Percentiles rank a stretch among this genome's conserved stretches.
These are phyloP conservation scores for Aspergillus alliaceus DNA, from an alignment of 2,329 filamentous ascomycete genomes.

Conservation along the genomic window DNA sequence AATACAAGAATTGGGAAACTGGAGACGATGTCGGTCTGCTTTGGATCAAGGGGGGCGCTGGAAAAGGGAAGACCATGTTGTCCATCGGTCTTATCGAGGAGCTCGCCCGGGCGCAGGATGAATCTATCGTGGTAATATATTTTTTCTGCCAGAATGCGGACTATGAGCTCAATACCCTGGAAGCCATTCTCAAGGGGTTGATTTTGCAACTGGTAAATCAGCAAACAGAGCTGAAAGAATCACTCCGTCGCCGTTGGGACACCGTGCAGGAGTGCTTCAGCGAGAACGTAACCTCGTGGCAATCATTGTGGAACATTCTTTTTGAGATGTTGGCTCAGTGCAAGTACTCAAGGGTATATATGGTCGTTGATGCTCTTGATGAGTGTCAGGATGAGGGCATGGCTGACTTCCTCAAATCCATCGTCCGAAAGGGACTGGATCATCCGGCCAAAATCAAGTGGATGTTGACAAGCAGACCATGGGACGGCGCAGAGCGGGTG, in stretches of 20 bases:
- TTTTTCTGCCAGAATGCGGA: conserved; percentile 23
- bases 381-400: conserved; percentile 28
- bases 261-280: background rate
- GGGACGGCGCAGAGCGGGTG: no score
- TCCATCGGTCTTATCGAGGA: conserved; percentile 25
- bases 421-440: conserved; percentile 20
- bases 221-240: conserved; percentile 6
- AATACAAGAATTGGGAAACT: conserved; percentile 20
- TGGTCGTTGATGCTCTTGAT: conserved; percentile 30
- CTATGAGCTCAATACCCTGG: conserved; percentile 16
- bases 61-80: conserved; percentile 29
- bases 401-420: no score
- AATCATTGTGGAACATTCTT: conserved; percentile 25
- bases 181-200: conserved; percentile 17
- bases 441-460: conserved; percentile 26
- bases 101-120: background rate
- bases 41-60: conserved; percentile 27
- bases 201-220: conserved; percentile 13
- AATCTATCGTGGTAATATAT: conserved; percentile 12
- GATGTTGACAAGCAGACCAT: conserved; percentile 28
- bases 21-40: conserved; percentile 13
- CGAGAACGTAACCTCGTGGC: conserved; percentile 15
- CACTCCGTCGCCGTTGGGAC: conserved; percentile 9
- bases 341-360: conserved; percentile 15
- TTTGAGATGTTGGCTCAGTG: conserved; percentile 21